Evolutionary conservation across 768 basidiomycete genomes (phyloP).

Genomic region (Lentinula sp.): DNA sequence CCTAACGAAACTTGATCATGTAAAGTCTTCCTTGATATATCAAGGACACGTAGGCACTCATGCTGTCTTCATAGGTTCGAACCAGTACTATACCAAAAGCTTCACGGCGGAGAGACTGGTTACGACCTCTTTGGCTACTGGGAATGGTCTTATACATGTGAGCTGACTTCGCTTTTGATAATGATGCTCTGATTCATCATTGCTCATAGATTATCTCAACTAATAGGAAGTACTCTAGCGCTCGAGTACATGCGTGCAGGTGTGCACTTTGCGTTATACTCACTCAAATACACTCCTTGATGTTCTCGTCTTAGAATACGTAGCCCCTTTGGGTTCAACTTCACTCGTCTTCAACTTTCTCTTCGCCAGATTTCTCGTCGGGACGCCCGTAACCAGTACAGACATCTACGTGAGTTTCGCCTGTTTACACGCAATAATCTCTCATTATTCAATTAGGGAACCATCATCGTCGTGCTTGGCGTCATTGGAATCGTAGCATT

Average conservation of each 20-base stretch:
- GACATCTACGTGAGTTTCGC: slow-evolving; percentile 62
- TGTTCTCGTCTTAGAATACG: slow-evolving; percentile 61
- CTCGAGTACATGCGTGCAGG: slow-evolving; percentile 86
- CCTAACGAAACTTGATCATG: slow-evolving; percentile 91
- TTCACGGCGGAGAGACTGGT: slow-evolving; percentile 68
- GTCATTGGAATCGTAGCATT: slow-evolving; percentile 88
- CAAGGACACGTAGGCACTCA: background rate
- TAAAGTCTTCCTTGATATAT: slow-evolving; percentile 25
- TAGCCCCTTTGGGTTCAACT: slow-evolving; percentile 90
- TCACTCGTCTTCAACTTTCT: slow-evolving; percentile 95
- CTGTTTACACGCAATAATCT: background rate
- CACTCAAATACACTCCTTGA: background rate
- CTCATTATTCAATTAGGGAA: slow-evolving; percentile 45
- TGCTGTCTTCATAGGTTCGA: slow-evolving; percentile 41
- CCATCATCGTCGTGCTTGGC: slow-evolving; percentile 74
- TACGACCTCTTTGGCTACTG: slow-evolving; percentile 83
- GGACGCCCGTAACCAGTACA: slow-evolving; percentile 75
- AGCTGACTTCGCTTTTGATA: slow-evolving; percentile 17
- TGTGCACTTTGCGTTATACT: slow-evolving; percentile 12
- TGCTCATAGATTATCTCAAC: slow-evolving; percentile 60
- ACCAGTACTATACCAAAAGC: slow-evolving; percentile 73
- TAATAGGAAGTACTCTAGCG: slow-evolving; percentile 83
- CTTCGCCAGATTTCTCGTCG: slow-evolving; percentile 85
- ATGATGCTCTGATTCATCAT: slow-evolving; percentile 4
- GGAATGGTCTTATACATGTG: slow-evolving; percentile 95